These are phyloP conservation scores for Monoraphidium neglectum DNA, from an alignment of 139 green algal genomes.

Conservation along the genomic window DNA sequence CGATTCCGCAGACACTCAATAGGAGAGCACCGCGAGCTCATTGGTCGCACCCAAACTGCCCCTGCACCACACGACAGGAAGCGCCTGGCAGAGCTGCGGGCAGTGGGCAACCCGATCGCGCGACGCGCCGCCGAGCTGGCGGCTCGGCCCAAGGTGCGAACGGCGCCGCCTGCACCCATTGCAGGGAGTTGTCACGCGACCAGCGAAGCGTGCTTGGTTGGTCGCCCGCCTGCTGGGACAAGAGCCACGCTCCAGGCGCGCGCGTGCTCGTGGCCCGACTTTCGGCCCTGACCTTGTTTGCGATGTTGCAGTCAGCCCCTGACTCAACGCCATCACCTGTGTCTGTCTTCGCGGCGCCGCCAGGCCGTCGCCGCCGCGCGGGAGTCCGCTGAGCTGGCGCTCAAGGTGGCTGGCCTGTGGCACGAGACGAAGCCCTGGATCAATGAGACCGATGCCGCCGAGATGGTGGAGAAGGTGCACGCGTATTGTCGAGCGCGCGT, in stretches of 20 bases:
- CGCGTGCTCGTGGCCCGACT: background rate
- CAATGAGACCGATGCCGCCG: constrained; percentile 60
- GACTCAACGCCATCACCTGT: background rate
- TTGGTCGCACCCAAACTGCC: too few relatives aligned
- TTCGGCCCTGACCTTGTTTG: background rate
- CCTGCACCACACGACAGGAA: too few relatives aligned
- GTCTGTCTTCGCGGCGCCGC: background rate
- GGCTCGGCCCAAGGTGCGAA: constrained; percentile 40
- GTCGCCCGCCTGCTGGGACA: background rate
- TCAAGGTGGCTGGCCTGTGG: constrained; percentile 67
- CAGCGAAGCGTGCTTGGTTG: too few relatives aligned
- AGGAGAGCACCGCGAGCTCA: too few relatives aligned
- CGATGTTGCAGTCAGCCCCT: background rate
- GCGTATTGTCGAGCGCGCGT: background rate
- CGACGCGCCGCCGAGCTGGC: constrained; percentile 46
- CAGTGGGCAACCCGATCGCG: constrained; percentile 45
- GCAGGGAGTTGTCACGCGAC: background rate
- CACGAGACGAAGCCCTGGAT: constrained; percentile 86
- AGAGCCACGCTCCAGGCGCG: background rate
- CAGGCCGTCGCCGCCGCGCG: constrained; percentile 43
- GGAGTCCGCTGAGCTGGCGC: constrained; percentile 44
- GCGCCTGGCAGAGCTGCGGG: constrained; percentile 38
- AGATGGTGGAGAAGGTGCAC: constrained; percentile 56
- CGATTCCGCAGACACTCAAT: too few relatives aligned
- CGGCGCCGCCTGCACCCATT: too few relatives aligned